Evolutionary conservation across 2,329 filamentous ascomycete genomes (phyloP).

Genomic region (Aspergillus uvarum): DNA sequence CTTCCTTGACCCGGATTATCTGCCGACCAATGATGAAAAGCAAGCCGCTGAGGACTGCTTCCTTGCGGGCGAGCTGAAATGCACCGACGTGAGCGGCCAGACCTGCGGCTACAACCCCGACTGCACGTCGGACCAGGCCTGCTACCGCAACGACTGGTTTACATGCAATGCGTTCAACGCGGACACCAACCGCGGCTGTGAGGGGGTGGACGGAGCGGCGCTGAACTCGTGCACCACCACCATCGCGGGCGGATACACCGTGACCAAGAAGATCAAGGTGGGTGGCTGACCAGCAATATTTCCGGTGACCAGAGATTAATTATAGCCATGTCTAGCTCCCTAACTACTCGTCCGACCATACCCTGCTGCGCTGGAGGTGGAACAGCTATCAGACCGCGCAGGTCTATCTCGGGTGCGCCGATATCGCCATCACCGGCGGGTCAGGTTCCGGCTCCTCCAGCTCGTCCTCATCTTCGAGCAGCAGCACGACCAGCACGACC

Average conservation of each 20-base stretch:
- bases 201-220: constrained; percentile 49
- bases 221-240: constrained; percentile 52
- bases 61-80: constrained; percentile 48
- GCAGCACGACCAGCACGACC: constrained; percentile 24
- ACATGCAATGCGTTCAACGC: constrained; percentile 43
- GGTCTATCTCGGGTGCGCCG: constrained; percentile 55
- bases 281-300: constrained; percentile 16
- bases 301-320: no score
- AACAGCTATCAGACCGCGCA: constrained; percentile 57
- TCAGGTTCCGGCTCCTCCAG: neutral
- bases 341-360: constrained; percentile 51
- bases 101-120: constrained; percentile 51
- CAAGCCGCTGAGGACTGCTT: constrained; percentile 56
- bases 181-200: constrained; percentile 24
- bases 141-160: constrained; percentile 56
- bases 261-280: constrained; percentile 54
- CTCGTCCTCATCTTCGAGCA: neutral
- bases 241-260: constrained; percentile 55
- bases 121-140: constrained; percentile 46
- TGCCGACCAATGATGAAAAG: constrained; percentile 54
- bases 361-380: constrained; percentile 55
- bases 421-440: constrained; percentile 46
- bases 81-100: constrained; percentile 53
- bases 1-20: constrained; percentile 49
- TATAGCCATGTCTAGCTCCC: constrained; percentile 14